Evolutionary conservation across 176 grass and related monocot genomes (phyloP), one percentile per base, ranked within the genome.

Genomic region (Hsuehochloa calcarea): DNA sequence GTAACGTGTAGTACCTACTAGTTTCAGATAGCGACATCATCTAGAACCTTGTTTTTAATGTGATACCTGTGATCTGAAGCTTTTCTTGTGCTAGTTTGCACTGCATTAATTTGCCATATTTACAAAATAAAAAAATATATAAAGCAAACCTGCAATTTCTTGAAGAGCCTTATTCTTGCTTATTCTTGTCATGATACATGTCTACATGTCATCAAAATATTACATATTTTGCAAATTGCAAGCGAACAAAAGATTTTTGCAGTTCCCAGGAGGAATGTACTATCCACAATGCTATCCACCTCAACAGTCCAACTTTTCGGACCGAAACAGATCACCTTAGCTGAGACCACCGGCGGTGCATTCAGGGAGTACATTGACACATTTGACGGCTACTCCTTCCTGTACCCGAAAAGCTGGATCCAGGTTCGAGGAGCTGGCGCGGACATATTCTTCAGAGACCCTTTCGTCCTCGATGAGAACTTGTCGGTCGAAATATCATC

Each of bases 391-490:
- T 98, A 98, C 81, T 85, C 93, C 6, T 90, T 90, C 66, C 16
- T 95, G 6, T 98, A 95, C 65, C 93, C 93, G 0, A 89, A 88
- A 68, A 92, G 72, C 74, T 98, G 93, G 95, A 98, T 98, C 61
- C 93, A 91, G 75, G 92, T 98, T 3, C 68, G 81, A 2, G 96
- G 92, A 56, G 82, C 95, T 52, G 93, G 95, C 0, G 91, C 95
- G 0, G 93, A 98, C 35, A 80, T 98, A 61, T 98, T 95, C 72
- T 95, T 92, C 89, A 72, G 91, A 25, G 89, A 90, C 60, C 93
- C 93, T 4, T 66, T 87, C 14, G 84, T 93, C 62, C 84, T 98
- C 0, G 96, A 93, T 3, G 96, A 93, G 68, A 98, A 95, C 85
- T 69, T 98, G 63, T 92, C 89, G 0, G 89, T 98, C 7, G 96